phyloP scores from a whole-genome alignment of 116 monocot species.

The Dioscorea cayenensis region DNA sequence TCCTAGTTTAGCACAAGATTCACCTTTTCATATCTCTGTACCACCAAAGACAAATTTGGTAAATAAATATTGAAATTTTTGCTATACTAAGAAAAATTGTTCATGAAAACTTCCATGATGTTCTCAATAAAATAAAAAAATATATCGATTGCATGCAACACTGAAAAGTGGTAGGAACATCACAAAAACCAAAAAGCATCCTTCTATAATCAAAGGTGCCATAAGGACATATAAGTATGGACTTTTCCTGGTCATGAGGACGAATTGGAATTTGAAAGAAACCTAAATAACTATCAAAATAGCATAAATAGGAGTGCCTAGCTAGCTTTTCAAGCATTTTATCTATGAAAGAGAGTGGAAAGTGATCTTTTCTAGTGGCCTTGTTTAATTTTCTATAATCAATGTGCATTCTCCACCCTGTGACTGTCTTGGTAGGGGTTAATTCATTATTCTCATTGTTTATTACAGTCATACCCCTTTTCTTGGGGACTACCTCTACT shows the following conservation, averaged over 20 bases:
- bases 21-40: background rate
- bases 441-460: conserved; percentile 2
- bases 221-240: too few species aligned
- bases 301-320: too few species aligned
- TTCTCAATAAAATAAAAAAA: background rate
- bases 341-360: conserved; percentile 4
- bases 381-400: conserved; percentile 1
- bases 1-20: background rate
- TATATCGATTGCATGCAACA: too few species aligned
- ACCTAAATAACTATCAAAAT: too few species aligned
- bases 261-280: too few species aligned
- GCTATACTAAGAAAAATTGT: background rate
- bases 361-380: conserved; percentile 7
- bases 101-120: too few species aligned
- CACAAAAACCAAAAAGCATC: too few species aligned
- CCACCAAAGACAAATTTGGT: background rate
- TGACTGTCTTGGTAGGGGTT: background rate
- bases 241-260: too few species aligned
- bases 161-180: too few species aligned
- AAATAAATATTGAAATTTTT: background rate
- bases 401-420: background rate
- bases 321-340: too few species aligned
- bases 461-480: background rate
- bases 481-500: background rate
- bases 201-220: too few species aligned